Evolutionary conservation across 164 flowering plant species (phyloP).

Genomic region (Annona cherimola): DNA sequence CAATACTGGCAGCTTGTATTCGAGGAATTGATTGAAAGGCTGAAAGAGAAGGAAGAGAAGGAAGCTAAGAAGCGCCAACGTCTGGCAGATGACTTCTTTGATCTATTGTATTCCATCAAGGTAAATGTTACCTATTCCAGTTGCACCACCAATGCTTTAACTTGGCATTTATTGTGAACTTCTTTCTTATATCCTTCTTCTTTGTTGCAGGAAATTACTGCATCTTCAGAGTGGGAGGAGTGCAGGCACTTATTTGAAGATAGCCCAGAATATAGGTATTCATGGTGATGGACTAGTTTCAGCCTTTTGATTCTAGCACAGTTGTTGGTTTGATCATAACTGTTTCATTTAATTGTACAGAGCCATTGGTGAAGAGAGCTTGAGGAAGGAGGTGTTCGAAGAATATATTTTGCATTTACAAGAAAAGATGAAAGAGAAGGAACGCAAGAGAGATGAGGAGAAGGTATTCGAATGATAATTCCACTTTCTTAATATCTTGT

Average conservation of each 20-base stretch:
- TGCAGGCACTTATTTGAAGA: constrained; percentile 67
- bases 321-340: neutral
- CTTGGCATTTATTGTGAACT: neutral
- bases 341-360: constrained; percentile 24
- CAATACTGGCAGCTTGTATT: constrained; percentile 59
- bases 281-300: neutral
- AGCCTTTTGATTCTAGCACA: neutral
- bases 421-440: constrained; percentile 91
- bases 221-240: constrained; percentile 82
- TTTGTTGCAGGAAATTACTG: constrained; percentile 60
- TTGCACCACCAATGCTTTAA: neutral
- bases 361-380: constrained; percentile 62
- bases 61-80: constrained; percentile 86
- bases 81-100: constrained; percentile 73
- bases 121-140: constrained; percentile 22
- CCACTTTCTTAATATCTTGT: neutral
- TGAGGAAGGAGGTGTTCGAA: constrained; percentile 62
- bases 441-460: constrained; percentile 89
- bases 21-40: constrained; percentile 73
- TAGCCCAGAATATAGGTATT: constrained; percentile 76
- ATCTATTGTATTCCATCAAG: constrained; percentile 57
- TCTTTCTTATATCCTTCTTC: neutral
- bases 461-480: constrained; percentile 43
- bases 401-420: constrained; percentile 59
- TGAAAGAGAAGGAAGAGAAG: constrained; percentile 92